A percentile compares a stretch with the other conserved stretches of the same genome.
These are phyloP conservation scores for Gloeophyllum trabeum DNA, from an alignment of 768 basidiomycete species.

Conservation along the genomic window DNA sequence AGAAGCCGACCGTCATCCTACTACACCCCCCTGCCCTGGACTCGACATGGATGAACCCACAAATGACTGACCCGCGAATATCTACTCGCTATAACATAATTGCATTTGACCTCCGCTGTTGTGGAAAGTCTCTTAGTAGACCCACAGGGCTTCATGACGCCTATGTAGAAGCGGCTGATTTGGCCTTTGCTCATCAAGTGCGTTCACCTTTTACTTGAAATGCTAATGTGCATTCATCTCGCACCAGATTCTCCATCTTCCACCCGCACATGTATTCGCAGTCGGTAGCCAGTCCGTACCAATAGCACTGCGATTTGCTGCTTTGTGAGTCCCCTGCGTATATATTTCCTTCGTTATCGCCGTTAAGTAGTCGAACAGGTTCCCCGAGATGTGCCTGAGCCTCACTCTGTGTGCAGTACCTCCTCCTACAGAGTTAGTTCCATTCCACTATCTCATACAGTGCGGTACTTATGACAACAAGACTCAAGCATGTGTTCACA, in stretches of 20 bases:
- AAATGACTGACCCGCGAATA: constrained; percentile 58
- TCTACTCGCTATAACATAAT: constrained; percentile 52
- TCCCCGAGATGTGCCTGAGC: constrained; percentile 61
- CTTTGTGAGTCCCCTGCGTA: constrained; percentile 34
- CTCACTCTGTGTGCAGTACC: constrained; percentile 61
- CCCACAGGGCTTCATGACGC: constrained; percentile 50
- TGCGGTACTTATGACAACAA: constrained; percentile 18
- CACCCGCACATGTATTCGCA: constrained; percentile 62
- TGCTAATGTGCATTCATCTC: background rate
- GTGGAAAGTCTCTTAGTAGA: constrained; percentile 44
- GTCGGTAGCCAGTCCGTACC: constrained; percentile 48
- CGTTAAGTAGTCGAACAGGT: constrained; percentile 26
- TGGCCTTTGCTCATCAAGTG: constrained; percentile 56
- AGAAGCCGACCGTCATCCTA: constrained; percentile 55
- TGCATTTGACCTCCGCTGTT: constrained; percentile 61
- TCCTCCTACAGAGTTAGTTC: constrained; percentile 51
- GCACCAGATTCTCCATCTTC: constrained; percentile 44
- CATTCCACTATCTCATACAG: no score
- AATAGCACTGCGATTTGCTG: constrained; percentile 51
- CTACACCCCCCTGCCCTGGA: constrained; percentile 62
- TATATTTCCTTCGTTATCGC: background rate
- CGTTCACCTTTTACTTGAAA: constrained; percentile 11
- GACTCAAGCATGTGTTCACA: constrained; percentile 46
- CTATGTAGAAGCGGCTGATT: constrained; percentile 73
- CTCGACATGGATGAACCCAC: constrained; percentile 54